A percentile compares a stretch with the other conserved stretches of the same genome.
Evolutionary conservation across 768 basidiomycete genomes (phyloP).

Genomic region (Auricularia sp.): DNA sequence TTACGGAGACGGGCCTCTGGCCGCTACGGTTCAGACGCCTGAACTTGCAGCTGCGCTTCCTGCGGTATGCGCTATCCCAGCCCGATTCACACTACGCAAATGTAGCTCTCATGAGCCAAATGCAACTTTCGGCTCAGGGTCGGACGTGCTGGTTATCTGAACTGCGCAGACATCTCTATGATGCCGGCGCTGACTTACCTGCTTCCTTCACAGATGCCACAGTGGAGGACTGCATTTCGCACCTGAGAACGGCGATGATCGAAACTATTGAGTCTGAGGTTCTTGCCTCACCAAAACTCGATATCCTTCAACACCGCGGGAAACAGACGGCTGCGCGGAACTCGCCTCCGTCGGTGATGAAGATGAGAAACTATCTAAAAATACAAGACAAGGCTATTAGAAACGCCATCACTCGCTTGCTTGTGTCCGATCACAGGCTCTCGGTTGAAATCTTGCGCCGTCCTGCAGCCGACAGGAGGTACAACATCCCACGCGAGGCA

Average conservation of each 20-base stretch:
- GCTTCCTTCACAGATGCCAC: not conserved
- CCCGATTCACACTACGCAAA: not conserved
- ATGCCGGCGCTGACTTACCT: not conserved
- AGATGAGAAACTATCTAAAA: not conserved
- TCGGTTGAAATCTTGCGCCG: too few relatives aligned
- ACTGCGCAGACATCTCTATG: not conserved
- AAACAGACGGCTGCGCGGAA: not conserved
- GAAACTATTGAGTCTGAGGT: not conserved
- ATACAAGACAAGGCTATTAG: not conserved
- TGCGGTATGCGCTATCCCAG: not conserved
- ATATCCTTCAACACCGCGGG: not conserved
- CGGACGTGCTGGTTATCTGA: not conserved
- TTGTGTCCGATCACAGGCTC: not conserved
- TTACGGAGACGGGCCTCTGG: not conserved
- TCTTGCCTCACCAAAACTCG: not conserved
- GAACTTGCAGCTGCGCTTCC: not conserved
- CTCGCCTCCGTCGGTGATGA: not conserved
- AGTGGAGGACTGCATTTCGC: not conserved
- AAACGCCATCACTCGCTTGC: not conserved
- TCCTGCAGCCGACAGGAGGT: too few relatives aligned
- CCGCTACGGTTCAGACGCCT: not conserved
- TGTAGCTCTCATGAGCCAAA: not conserved
- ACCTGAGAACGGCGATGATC: not conserved
- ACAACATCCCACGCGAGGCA: too few relatives aligned
- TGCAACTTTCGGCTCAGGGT: too few relatives aligned